phyloP scores from a whole-genome alignment of 2,329 filamentous ascomycete genomes.

The Beauveria sp. region DNA sequence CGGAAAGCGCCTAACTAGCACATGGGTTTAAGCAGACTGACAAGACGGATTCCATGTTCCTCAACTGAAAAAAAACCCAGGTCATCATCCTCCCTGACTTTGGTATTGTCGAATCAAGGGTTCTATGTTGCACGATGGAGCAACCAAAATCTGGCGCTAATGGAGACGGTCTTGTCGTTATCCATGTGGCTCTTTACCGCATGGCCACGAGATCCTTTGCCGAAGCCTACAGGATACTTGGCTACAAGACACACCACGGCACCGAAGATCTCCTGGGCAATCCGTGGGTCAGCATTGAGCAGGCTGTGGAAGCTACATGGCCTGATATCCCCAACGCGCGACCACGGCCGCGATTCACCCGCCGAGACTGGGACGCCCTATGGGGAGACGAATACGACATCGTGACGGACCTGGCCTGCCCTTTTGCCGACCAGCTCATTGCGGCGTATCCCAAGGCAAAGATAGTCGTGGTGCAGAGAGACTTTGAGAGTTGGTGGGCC shows the following conservation, averaged over 20 bases:
- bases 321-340: conserved; percentile 10
- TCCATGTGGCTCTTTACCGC: conserved; percentile 11
- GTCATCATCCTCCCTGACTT: too few relatives aligned
- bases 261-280: background rate
- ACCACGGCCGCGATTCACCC: conserved; percentile 11
- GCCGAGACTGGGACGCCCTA: conserved; percentile 18
- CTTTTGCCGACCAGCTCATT: conserved; percentile 20
- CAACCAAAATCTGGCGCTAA: background rate
- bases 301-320: conserved; percentile 6
- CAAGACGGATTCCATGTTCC: too few relatives aligned
- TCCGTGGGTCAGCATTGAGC: background rate
- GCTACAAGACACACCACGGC: conserved; percentile 15
- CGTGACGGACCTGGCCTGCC: conserved; percentile 19
- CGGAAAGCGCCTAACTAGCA: too few relatives aligned
- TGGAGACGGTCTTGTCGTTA: conserved; percentile 2
- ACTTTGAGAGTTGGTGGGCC: conserved; percentile 17
- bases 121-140: background rate
- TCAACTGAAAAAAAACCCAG: too few relatives aligned
- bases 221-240: conserved; percentile 12
- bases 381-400: conserved; percentile 19
- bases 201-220: conserved; percentile 11
- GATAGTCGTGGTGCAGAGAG: conserved; percentile 21
- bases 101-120: too few relatives aligned
- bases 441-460: conserved; percentile 23
- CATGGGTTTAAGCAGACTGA: too few relatives aligned